Percentiles rank a stretch among this genome's conserved stretches.
Evolutionary conservation across 164 flowering plant genomes (phyloP).

Genomic region (Dillenia turbinata): DNA sequence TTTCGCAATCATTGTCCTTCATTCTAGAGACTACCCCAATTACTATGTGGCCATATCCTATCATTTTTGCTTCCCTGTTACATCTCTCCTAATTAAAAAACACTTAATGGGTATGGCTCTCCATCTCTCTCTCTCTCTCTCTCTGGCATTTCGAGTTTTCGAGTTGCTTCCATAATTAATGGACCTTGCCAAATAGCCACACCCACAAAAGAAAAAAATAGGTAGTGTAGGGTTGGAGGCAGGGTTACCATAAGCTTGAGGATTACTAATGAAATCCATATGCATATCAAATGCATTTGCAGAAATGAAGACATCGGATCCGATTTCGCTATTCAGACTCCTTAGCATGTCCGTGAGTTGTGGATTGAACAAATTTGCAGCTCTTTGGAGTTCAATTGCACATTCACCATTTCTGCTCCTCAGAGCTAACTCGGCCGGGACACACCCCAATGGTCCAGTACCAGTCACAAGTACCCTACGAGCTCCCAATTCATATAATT

Average conservation of each 20-base stretch:
- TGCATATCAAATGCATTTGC: constrained; percentile 33
- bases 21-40: no score
- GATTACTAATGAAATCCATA: constrained; percentile 36
- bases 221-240: not conserved
- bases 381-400: constrained; percentile 38
- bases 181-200: no score
- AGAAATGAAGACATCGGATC: constrained; percentile 34
- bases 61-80: no score
- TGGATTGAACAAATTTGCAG: constrained; percentile 49
- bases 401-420: constrained; percentile 47
- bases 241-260: constrained; percentile 38
- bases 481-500: constrained; percentile 57
- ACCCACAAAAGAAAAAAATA: not conserved
- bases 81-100: no score
- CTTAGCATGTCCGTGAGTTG: constrained; percentile 39
- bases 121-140: no score
- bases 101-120: no score
- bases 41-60: no score
- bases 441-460: constrained; percentile 83
- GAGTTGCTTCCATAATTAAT: no score
- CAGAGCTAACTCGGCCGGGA: constrained; percentile 57
- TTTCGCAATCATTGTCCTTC: no score
- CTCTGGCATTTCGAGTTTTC: no score
- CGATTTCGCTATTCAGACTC: constrained; percentile 35
- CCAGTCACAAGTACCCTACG: constrained; percentile 79